A percentile compares a stretch with the other conserved stretches of the same genome.
These are phyloP conservation scores for Mycosarcoma mackinlayi DNA, from an alignment of 1,284 basidiomycete species.

Conservation along the genomic window DNA sequence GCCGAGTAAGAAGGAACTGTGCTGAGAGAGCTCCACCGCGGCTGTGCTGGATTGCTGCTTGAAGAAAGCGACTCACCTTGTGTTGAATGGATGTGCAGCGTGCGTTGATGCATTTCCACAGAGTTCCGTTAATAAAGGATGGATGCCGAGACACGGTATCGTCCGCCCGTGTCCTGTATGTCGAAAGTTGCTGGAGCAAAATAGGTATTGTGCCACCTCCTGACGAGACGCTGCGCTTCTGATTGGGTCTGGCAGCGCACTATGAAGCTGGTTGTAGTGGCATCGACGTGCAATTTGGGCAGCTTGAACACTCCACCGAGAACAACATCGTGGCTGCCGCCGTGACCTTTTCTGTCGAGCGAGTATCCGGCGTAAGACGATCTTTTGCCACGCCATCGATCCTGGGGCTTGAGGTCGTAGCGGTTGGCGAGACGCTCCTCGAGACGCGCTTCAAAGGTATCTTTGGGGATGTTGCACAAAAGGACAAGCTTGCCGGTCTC, in stretches of 20 bases:
- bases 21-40: conserved; percentile 1
- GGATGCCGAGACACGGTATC: conserved; percentile 51
- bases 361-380: conserved; percentile 14
- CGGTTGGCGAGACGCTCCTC: conserved; percentile 42
- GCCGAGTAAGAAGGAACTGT: not conserved
- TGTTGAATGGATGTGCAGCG: conserved; percentile 1
- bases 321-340: conserved; percentile 32
- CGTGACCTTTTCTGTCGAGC: conserved; percentile 15
- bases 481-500: conserved; percentile 48
- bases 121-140: conserved; percentile 38
- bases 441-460: conserved; percentile 49
- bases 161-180: conserved; percentile 52
- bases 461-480: conserved; percentile 45
- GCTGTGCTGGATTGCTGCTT: conserved; percentile 12
- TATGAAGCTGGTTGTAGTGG: conserved; percentile 40
- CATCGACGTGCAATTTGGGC: conserved; percentile 26
- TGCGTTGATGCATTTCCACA: not conserved
- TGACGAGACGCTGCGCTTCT: conserved; percentile 52
- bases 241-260: conserved; percentile 32
- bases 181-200: conserved; percentile 51
- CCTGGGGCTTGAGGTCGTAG: conserved; percentile 44
- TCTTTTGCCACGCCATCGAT: conserved; percentile 34
- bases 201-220: conserved; percentile 58
- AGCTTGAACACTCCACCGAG: conserved; percentile 37
- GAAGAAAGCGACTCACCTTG: conserved; percentile 42